A percentile compares a stretch with the other conserved stretches of the same genome.
phyloP scores from a whole-genome alignment of 2,329 filamentous ascomycete species.

The Trichophyton benhamiae region DNA sequence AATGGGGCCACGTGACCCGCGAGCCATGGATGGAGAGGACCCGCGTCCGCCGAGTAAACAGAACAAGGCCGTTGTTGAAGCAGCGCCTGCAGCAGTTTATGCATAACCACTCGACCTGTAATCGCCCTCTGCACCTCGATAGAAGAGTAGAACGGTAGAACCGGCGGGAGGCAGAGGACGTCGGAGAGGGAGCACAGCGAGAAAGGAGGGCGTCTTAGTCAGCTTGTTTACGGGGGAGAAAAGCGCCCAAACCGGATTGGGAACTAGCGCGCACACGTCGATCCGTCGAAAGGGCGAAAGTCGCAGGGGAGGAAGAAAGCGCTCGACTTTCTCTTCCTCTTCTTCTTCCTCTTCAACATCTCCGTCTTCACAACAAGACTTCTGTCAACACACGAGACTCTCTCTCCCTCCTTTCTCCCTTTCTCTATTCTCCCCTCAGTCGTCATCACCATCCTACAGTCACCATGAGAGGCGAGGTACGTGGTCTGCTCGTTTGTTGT shows the following conservation, averaged over 20 bases:
- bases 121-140: neutral
- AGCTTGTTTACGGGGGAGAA: constrained; percentile 1
- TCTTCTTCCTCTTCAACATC: constrained; percentile 1
- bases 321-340: neutral
- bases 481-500: constrained; percentile 7
- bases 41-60: neutral
- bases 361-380: constrained; percentile 1
- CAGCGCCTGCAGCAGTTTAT: neutral
- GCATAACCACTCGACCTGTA: neutral
- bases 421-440: neutral
- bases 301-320: neutral
- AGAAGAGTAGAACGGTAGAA: neutral
- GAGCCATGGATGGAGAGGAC: neutral
- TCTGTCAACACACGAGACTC: neutral
- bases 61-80: too few relatives aligned
- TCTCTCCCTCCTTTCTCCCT: constrained; percentile 2
- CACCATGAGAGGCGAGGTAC: constrained; percentile 30
- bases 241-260: constrained; percentile 4
- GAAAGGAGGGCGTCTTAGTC: neutral
- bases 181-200: neutral
- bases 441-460: neutral
- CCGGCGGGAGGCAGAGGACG: neutral
- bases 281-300: neutral
- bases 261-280: constrained; percentile 14
- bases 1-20: neutral